These are phyloP conservation scores for Pseudonitzschia delicatissima DNA, from an alignment of 108 stramenopile genomes.

Conservation along the genomic window DNA sequence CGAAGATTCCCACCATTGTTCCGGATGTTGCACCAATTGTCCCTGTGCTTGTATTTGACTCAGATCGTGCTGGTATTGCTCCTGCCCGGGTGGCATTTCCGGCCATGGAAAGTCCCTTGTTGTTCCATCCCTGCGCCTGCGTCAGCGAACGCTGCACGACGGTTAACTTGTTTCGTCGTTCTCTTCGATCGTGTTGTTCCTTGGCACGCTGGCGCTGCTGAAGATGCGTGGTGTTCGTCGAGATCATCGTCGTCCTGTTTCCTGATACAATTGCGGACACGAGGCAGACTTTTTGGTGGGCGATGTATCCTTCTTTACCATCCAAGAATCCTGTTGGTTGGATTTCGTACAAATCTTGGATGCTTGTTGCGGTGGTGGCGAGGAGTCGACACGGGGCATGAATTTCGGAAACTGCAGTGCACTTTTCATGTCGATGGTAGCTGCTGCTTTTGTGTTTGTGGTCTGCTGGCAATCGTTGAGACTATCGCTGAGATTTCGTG, in stretches of 20 bases:
- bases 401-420: no score
- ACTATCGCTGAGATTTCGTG: neutral
- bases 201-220: neutral
- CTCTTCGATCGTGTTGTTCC: neutral
- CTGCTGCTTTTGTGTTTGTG: neutral
- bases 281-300: neutral
- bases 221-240: neutral
- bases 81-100: neutral
- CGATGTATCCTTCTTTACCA: neutral
- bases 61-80: neutral
- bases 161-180: neutral
- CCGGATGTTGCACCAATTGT: neutral
- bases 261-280: neutral
- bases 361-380: no score
- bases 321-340: neutral
- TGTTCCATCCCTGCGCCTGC: slow-evolving; percentile 29
- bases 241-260: neutral
- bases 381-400: no score
- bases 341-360: neutral
- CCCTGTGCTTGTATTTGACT: neutral
- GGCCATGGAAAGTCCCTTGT: slow-evolving; percentile 21
- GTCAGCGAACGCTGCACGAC: slow-evolving; percentile 9
- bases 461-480: neutral
- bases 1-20: slow-evolving; percentile 14
- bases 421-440: neutral